Evolutionary conservation across 2,329 filamentous ascomycete species (phyloP).

Genomic region (Fulvia fulva): DNA sequence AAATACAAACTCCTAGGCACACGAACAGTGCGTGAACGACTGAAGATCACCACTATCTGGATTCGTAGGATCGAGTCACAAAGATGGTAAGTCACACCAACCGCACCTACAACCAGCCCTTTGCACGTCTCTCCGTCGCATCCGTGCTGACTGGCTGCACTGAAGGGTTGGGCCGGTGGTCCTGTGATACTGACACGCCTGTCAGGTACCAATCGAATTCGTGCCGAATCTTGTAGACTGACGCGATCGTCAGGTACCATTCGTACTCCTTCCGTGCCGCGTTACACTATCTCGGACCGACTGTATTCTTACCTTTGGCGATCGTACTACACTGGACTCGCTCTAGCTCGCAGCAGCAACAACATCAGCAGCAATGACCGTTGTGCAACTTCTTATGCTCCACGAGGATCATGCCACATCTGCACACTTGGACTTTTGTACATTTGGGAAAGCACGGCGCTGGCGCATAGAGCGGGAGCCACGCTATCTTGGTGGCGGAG

Average conservation of each 20-base stretch:
- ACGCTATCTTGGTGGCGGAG: conserved; percentile 1
- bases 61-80: conserved; percentile 66
- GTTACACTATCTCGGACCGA: conserved; percentile 28
- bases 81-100: conserved; percentile 60
- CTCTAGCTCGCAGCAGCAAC: conserved; percentile 1
- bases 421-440: conserved; percentile 1
- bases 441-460: conserved; percentile 10
- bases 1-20: conserved; percentile 73
- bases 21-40: conserved; percentile 70
- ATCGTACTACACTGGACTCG: conserved; percentile 25
- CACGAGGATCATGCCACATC: background rate
- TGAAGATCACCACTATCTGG: conserved; percentile 82
- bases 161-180: conserved; percentile 5
- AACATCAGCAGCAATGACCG: background rate
- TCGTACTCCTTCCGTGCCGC: conserved; percentile 36
- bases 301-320: conserved; percentile 27
- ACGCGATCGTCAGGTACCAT: conserved; percentile 34
- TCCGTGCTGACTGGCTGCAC: conserved; percentile 10
- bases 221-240: conserved; percentile 41
- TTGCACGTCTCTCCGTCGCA: conserved; percentile 4
- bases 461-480: conserved; percentile 12
- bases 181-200: conserved; percentile 2
- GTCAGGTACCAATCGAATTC: conserved; percentile 38
- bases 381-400: background rate
- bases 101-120: conserved; percentile 9